Base-by-base conservation (phyloP, 768 basidiomycete species). In the Brasilioporus rufonigricans region DNA sequence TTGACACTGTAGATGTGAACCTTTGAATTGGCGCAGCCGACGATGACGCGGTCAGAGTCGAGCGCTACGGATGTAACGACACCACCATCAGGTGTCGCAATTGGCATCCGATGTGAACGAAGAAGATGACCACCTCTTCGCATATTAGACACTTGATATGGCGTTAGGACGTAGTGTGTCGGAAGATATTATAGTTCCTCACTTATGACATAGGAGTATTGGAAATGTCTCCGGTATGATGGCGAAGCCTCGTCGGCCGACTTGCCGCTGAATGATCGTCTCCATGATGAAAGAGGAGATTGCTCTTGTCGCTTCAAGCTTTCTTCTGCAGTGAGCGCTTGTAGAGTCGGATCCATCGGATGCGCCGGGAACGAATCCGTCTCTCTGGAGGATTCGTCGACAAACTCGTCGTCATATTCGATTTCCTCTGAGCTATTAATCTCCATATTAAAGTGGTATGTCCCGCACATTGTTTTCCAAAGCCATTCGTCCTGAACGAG, bases 51-150 rank as follows among this genome's bases (percentile, higher is more conserved):
- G 43, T 89, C 82, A 13, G 77, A 71, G 70, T 96, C 91, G 46
- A 98, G 75, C 0, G 93, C 91, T 21, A 95, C 78, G 5, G 89
- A 91, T 0, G 96, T 97, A 26, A 98, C 89, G 29, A 91, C 87
- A 16, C 85, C 86, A 33, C 82, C 62, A 38, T 80, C 79, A 5
- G 71, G 70, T 38, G 70, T 70, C 32, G 70, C 61, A 47, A 74
- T 71, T 14, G 74, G 69, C 39, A 82, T 74, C 26, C 80, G 78
- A 65, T 91, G 89, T 0, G 82, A 77, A 5, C 83, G 82, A 10
- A 95, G 76, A 4, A 93, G 68, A 9, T 76, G 77, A 2, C 92
- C 92, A 2, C 89, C 89, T 32, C 78, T 76, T 14, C 87, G 80
- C 91, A 93, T 94, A 61, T 90, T 89, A 36, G 82, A 81, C 71